These are phyloP conservation scores for Macadamia tetraphylla DNA, from an alignment of 164 flowering plant genomes.

Conservation along the genomic window DNA sequence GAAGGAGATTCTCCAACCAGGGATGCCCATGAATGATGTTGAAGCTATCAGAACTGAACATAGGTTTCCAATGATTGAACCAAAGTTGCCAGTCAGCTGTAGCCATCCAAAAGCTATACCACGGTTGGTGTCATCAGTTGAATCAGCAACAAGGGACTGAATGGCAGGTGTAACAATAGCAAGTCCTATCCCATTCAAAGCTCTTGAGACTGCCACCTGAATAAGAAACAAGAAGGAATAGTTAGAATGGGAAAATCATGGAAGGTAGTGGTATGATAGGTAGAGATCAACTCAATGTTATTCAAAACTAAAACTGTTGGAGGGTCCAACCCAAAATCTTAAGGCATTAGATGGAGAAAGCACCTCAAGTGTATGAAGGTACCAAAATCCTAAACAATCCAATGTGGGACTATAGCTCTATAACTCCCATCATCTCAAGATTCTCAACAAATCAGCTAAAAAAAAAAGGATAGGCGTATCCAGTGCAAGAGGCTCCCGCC, in stretches of 20 bases:
- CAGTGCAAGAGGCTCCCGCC: no score
- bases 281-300: no score
- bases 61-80: constrained; percentile 73
- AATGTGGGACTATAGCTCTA: no score
- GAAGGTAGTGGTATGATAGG: no score
- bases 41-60: constrained; percentile 64
- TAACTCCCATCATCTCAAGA: no score
- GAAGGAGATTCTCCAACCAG: constrained; percentile 88
- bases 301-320: no score
- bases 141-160: constrained; percentile 89
- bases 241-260: neutral
- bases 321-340: no score
- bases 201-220: constrained; percentile 84
- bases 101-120: constrained; percentile 94
- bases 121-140: constrained; percentile 70
- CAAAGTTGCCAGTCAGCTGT: constrained; percentile 74
- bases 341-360: no score
- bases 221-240: constrained; percentile 3
- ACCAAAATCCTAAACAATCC: no score
- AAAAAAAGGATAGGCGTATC: no score
- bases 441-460: no score
- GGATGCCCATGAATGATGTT: constrained; percentile 58
- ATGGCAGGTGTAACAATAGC: constrained; percentile 89
- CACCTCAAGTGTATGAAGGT: no score
- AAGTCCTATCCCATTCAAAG: constrained; percentile 85